Base-by-base conservation (phyloP, 2,329 filamentous ascomycete species). In the Neofusicoccum kwambonambiense region DNA sequence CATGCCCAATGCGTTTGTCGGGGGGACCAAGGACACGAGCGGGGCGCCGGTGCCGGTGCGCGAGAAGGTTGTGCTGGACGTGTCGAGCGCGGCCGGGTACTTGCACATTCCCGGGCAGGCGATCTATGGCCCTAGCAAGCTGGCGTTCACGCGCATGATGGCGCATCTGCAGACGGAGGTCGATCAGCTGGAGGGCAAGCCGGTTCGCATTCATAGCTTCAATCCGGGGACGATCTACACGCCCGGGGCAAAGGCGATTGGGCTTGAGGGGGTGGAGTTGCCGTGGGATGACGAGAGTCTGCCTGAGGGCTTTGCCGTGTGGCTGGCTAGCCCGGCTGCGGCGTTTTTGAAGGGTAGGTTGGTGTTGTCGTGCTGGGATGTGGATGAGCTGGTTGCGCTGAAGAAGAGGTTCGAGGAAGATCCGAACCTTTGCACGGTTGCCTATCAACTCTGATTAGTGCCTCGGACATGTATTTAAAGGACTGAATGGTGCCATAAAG, bases 251-350 rank as follows among this genome's bases (percentile, higher is more conserved):
- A 7, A 12, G 11, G n/a, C 13, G 47, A 27, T 19, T 4, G 35
- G 60, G 4, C n/a, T 51, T 9, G 35, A 9, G 6, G 4, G 31
- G 11, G 35, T 52, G 4, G 17, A 15, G 1, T 5, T 31, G 1
- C 3, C 17, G 7, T 62, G 45, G 45, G 60, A 62, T 52, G 45
- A 62, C 12, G 37, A 42, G 19, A 62, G 45, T 19, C 31, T 62
- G 45, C 47, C 42, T 7, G 41, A 12, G 15, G 42, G 56, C 5
- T 77, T 76, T 65, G 67, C 62, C 13, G 70, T 77, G 7, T 77
- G 75, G 75, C 66, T 76, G n/a, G 70, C 75, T 34, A 71, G 69
- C 50, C 67, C 69, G 2, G 71, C 74, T 49, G 71, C 69, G 11
- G 51, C 50, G 4, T 70, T 69, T 34, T 19, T 69, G 27, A 63